Base-by-base conservation (phyloP, 2,329 filamentous ascomycete genomes). In the Keithomyces neogunnii region DNA sequence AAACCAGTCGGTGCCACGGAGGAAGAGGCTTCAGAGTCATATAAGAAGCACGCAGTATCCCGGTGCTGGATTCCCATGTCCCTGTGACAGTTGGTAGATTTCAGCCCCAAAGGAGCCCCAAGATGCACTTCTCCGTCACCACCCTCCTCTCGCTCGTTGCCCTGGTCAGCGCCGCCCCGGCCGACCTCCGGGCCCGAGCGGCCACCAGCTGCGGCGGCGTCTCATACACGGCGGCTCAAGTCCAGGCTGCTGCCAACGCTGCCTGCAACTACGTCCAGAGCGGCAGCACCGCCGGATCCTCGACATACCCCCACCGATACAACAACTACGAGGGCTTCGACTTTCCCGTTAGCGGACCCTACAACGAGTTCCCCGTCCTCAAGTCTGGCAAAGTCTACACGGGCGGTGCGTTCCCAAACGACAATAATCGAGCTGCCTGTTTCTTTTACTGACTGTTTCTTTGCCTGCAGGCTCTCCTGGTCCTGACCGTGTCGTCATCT, bases 401-500 rank as follows among this genome's bases (percentile, higher is more conserved):
- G 4, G 68, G 69, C 2, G 66, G 68, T 69, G 56, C 19, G 67
- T 60, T 13, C n/a, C 11, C 26, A 28, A 28, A 19, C 33, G 19
- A 26, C 9, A 40, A 29, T 30, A 30, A 10, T 10, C 28, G 7
- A 30, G 5, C 33, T 28, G 4, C 8, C 10, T 45, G 10, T 8
- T 13, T 32, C 11, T 26, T n/a, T 8, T 44, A 44, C 40, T 46
- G 29, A 46, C 44, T 42, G 5, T 42, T 32, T 33, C 28, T 29
- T 36, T 19, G 5, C 19, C 19, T 19, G 13, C 11, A 68, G 66
- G 66, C 30, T 62, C 60, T 1, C 85, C 85, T 1, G 84, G 85
- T 38, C 69, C 85, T 19, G 84, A 88, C 62, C 80, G 85, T 47
- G 80, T 87, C 49, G 81, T 88, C 69, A 63, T 63, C 53, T 84